Conservation (phyloP, 805 yeast species). For the Hanseniaspora hatyaiensis region DNA sequence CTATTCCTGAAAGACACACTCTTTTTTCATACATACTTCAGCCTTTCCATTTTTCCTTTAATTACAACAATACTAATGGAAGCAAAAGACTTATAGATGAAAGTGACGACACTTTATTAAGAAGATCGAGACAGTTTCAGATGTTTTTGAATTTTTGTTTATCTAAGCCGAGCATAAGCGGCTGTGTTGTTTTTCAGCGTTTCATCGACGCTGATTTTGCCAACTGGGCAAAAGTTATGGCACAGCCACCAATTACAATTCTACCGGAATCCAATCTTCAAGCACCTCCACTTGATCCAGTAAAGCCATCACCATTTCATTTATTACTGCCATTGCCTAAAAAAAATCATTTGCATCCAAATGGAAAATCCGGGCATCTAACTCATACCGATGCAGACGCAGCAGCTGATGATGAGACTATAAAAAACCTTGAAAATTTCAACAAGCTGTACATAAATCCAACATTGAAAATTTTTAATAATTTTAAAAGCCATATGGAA, state of each 20-base stretch:
- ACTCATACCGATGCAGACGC: slow-evolving; percentile 21
- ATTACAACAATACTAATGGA: slow-evolving; percentile 19
- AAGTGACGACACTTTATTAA: slow-evolving; percentile 22
- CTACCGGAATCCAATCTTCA: slow-evolving; percentile 43
- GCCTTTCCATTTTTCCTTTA: slow-evolving; percentile 26
- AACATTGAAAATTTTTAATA: slow-evolving; percentile 4
- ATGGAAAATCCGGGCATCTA: slow-evolving; percentile 27
- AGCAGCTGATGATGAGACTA: slow-evolving; percentile 22
- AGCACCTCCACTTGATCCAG: slow-evolving; percentile 53
- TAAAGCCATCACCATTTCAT: slow-evolving; percentile 47
- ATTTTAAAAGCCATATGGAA: slow-evolving; percentile 28
- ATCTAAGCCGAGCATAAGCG: slow-evolving; percentile 42
- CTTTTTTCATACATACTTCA: slow-evolving; percentile 37
- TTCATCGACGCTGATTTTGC: slow-evolving; percentile 72
- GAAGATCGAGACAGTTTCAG: slow-evolving; percentile 62
- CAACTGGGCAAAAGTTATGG: slow-evolving; percentile 66
- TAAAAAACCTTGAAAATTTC: slow-evolving; percentile 24
- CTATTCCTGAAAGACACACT: slow-evolving; percentile 81
- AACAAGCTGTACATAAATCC: slow-evolving; percentile 20
- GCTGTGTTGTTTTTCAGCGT: slow-evolving; percentile 52
- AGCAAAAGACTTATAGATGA: slow-evolving; percentile 41
- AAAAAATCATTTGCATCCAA: slow-evolving; percentile 22
- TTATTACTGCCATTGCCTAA: slow-evolving; percentile 52
- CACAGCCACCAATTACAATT: slow-evolving; percentile 42
- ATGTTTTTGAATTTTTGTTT: slow-evolving; percentile 70